Evolutionary conservation across 306 rosid genomes (phyloP).

Genomic region (Parietaria judaica): DNA sequence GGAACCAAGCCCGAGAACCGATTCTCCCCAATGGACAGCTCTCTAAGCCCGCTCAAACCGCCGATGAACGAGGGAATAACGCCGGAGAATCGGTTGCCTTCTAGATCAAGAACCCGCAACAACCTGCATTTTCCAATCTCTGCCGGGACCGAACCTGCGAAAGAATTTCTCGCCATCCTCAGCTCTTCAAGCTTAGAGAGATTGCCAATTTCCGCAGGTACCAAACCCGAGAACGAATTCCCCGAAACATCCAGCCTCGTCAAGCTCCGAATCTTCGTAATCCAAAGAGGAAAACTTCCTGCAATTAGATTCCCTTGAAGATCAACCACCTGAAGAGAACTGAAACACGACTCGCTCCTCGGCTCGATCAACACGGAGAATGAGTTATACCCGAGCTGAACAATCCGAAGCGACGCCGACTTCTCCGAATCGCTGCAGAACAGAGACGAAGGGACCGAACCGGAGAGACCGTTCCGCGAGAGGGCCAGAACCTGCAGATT

Average conservation of each 20-base stretch:
- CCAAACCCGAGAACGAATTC: slow-evolving; percentile 54
- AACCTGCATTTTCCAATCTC: slow-evolving; percentile 60
- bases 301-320: slow-evolving; percentile 51
- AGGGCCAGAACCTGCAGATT: slow-evolving; percentile 73
- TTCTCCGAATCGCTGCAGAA: slow-evolving; percentile 56
- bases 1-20: slow-evolving; percentile 60
- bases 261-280: slow-evolving; percentile 47
- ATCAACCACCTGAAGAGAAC: slow-evolving; percentile 62
- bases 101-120: slow-evolving; percentile 54
- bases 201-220: slow-evolving; percentile 48
- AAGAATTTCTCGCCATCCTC: slow-evolving; percentile 65
- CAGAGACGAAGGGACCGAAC: slow-evolving; percentile 65
- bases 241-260: slow-evolving; percentile 54
- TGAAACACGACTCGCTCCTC: slow-evolving; percentile 41
- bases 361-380: slow-evolving; percentile 60
- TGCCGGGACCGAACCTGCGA: slow-evolving; percentile 48
- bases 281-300: slow-evolving; percentile 68
- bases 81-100: slow-evolving; percentile 56
- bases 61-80: slow-evolving; percentile 58
- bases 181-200: slow-evolving; percentile 45
- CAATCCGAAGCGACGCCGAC: slow-evolving; percentile 67
- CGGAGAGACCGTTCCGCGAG: slow-evolving; percentile 64
- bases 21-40: slow-evolving; percentile 60
- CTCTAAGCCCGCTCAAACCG: slow-evolving; percentile 42
- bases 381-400: slow-evolving; percentile 73